These are phyloP conservation scores for Nannochloropsis gaditana DNA, from an alignment of 108 stramenopile genomes.

Conservation along the genomic window DNA sequence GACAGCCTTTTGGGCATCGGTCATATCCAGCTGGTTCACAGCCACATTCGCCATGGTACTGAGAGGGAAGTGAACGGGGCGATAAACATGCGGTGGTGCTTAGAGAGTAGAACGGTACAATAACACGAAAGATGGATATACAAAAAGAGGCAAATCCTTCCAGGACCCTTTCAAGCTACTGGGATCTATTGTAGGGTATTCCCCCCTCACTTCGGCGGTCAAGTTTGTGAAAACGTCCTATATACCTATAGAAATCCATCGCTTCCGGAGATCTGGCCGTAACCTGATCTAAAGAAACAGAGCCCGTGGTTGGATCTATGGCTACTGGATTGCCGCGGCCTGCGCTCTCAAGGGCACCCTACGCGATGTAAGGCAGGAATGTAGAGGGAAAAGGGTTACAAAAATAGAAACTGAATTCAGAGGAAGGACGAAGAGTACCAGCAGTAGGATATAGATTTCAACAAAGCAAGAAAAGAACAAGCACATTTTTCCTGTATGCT, in stretches of 20 bases:
- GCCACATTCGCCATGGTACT: neutral
- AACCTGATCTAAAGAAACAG: neutral
- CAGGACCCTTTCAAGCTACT: too few relatives aligned
- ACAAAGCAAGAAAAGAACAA: too few relatives aligned
- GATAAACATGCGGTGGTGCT: too few relatives aligned
- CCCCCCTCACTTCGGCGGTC: too few relatives aligned
- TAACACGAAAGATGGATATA: too few relatives aligned
- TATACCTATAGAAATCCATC: slow-evolving; percentile 7
- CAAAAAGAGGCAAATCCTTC: too few relatives aligned
- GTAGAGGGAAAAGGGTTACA: neutral
- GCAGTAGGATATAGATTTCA: too few relatives aligned
- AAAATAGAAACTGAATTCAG: neutral
- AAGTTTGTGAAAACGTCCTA: too few relatives aligned
- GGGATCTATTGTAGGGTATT: too few relatives aligned
- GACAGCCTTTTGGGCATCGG: neutral
- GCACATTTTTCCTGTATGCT: too few relatives aligned
- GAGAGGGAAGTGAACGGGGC: neutral
- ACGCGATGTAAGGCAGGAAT: neutral
- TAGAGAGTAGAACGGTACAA: too few relatives aligned
- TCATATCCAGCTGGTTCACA: slow-evolving; percentile 1
- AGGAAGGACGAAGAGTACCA: too few relatives aligned
- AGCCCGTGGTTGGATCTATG: neutral
- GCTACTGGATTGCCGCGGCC: neutral
- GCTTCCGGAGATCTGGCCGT: neutral
- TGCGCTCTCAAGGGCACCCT: neutral